Base-by-base conservation (phyloP, 1,284 basidiomycete genomes). In the Ceratobasidium sp. region DNA sequence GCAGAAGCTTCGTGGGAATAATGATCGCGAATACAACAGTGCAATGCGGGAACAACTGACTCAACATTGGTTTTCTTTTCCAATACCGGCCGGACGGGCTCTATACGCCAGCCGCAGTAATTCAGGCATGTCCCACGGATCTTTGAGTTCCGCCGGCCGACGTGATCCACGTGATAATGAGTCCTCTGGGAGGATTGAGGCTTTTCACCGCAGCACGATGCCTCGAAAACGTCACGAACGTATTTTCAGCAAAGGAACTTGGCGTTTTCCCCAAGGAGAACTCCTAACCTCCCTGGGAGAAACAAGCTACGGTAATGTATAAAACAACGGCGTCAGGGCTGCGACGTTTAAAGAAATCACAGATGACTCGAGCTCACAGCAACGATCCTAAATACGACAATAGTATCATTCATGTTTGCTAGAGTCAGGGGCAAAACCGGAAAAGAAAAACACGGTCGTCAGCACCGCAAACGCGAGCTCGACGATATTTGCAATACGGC, bases 381-480 rank as follows among this genome's bases (percentile, higher is more conserved):
- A 48, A 74, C 64, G 59, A 83, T 77, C 35, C 78, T 81, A 35
- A 84, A 80, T 18, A 84, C 83, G 14, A 84, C 86, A 8, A 85
- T 78, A 16, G 83, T 83, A 79, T 87, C 87, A 81, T 87, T 87
- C 86, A 87, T 87, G 69, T 81, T 83, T 18, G 80, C 79, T 6
- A 83, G 84, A 3, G 81, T 82, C 3, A 85, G 83, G 7, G 86
- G 85, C 0, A 86, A 73, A 16, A 82, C 84, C 7, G 87, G 86
- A 87, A 38, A 87, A 79, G 84, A 88, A 88, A 82, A 87, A 87
- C 30, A 87, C 84, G 27, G 83, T 83, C 5, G 87, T 88, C 52
- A 87, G 78, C 20, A 82, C 57, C 2, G 83, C 84, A 79, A 87
- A 88, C 12, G 80, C 70, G 44, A 88, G 80, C 0, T 84, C 84